These are phyloP conservation scores for Xylaria sp. DNA, from an alignment of 2,329 filamentous ascomycete species.

Conservation along the genomic window DNA sequence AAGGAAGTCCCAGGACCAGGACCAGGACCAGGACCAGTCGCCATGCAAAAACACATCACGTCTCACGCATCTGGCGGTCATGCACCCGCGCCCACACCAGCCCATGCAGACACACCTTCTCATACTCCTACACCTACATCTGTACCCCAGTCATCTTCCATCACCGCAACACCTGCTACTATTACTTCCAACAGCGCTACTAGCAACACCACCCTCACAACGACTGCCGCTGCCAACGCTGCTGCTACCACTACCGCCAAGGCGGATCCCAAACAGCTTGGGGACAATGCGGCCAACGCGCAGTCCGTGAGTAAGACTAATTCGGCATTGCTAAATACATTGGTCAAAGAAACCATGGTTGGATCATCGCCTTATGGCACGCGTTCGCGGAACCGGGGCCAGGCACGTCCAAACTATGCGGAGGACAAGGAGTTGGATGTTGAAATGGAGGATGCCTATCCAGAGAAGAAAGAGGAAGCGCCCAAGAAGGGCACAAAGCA, in stretches of 20 bases:
- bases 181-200: not conserved
- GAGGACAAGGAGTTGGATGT: constrained; percentile 88
- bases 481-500: constrained; percentile 53
- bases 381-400: constrained; percentile 82
- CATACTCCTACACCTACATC: constrained; percentile 12
- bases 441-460: constrained; percentile 69
- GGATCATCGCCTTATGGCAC: constrained; percentile 78
- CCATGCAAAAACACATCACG: constrained; percentile 28
- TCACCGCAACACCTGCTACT: constrained; percentile 13
- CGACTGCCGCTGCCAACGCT: not conserved
- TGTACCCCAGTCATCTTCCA: constrained; percentile 15
- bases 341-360: constrained; percentile 45
- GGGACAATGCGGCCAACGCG: constrained; percentile 34
- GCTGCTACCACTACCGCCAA: constrained; percentile 18
- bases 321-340: constrained; percentile 40
- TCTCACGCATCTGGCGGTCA: constrained; percentile 29
- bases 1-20: constrained; percentile 29
- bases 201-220: not conserved
- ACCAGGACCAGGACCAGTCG: constrained; percentile 27
- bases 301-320: constrained; percentile 47
- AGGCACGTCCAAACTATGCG: constrained; percentile 84
- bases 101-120: constrained; percentile 4
- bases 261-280: constrained; percentile 25
- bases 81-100: constrained; percentile 23
- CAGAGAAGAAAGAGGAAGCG: constrained; percentile 51